Base-by-base conservation (phyloP, 108 stramenopile species). In the Stephanodiscus minutulus region DNA sequence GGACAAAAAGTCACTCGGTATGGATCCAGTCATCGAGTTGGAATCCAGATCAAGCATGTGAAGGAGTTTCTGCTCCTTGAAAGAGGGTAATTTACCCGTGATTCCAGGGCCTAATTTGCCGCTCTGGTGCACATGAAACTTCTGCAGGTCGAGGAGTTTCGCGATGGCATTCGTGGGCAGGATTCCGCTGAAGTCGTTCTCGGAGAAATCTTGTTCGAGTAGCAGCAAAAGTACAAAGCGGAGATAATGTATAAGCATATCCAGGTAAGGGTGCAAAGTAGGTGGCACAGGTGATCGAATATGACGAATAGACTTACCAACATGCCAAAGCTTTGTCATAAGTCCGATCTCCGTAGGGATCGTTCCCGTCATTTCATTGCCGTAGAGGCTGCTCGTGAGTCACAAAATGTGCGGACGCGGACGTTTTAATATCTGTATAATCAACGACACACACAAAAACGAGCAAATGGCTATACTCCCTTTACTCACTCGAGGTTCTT, bases 341-440 rank as follows among this genome's bases (percentile, higher is more conserved):
- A 53, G 70, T 46, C 90, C 90, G 54, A 91, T 54, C 64, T 91
- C 85, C 2, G 75, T 41, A 6, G 90, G 88, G 27, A 91, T 88
- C 39, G 60, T 60, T 17, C 86, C 87, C n/a, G 66, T 68, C 0
- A 91, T 68, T 46, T 85, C 53, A 47, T 87, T 87, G 24, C 67
- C 68, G 24, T 69, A 64, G 12, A 50, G 28, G 27, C 64, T 50
- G 36, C 9, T 31, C 28, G 11, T n/a, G 10, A 20, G 25, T 7
- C 6, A 20, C n/a, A 10, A 22, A 37, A 41, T 44, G 39, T 21
- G 17, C 22, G 29, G 27, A 17, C 27, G 54, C 25, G 25, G 27
- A 31, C 24, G 55, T 36, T 41, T 60, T 53, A 53, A 22, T 27
- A n/a, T 25, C 25, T 24, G 44, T 21, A 44, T 17, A 63, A 63